phyloP scores from a whole-genome alignment of 2,329 filamentous ascomycete species.

The Grosmannia clavigera region DNA sequence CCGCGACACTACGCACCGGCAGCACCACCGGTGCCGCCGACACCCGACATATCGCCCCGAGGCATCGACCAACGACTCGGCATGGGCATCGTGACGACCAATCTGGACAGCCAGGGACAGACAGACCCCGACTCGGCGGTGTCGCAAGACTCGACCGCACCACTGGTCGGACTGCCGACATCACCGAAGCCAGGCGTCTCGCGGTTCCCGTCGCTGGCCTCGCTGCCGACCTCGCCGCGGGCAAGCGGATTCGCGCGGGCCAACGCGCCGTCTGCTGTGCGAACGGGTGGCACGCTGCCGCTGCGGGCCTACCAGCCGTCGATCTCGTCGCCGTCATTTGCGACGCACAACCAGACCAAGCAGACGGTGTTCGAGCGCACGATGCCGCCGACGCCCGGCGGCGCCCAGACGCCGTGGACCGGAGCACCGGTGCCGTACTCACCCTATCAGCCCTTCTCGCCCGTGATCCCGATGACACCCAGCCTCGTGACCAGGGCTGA shows the following conservation, averaged over 20 bases:
- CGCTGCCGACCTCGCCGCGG: slow-evolving; percentile 10
- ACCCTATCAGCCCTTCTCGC: slow-evolving; percentile 69
- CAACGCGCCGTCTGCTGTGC: slow-evolving; percentile 41
- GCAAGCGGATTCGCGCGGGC: neutral
- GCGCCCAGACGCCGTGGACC: slow-evolving; percentile 47
- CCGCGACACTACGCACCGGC: slow-evolving; percentile 46
- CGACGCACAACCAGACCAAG: slow-evolving; percentile 32
- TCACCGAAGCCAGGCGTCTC: slow-evolving; percentile 32
- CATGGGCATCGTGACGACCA: slow-evolving; percentile 8
- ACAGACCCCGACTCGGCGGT: slow-evolving; percentile 37
- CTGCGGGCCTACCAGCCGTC: slow-evolving; percentile 50
- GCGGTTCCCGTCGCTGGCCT: slow-evolving; percentile 19
- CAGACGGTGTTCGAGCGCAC: slow-evolving; percentile 52
- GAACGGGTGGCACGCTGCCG: slow-evolving; percentile 44
- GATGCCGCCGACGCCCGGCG: slow-evolving; percentile 33
- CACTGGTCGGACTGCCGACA: slow-evolving; percentile 38
- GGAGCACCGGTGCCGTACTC: slow-evolving; percentile 56
- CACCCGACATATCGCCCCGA: slow-evolving; percentile 33
- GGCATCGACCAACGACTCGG: slow-evolving; percentile 47
- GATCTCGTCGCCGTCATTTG: slow-evolving; percentile 34
- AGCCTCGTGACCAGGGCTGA: slow-evolving; percentile 59
- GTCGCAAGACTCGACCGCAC: slow-evolving; percentile 37
- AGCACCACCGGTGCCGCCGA: slow-evolving; percentile 41
- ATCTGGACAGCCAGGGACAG: slow-evolving; percentile 11
- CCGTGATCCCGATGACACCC: slow-evolving; percentile 65